Percentiles rank a stretch among this genome's conserved stretches.
Evolutionary conservation across 805 yeast genomes (phyloP).

Genomic region (Peterozyma xylosa): DNA sequence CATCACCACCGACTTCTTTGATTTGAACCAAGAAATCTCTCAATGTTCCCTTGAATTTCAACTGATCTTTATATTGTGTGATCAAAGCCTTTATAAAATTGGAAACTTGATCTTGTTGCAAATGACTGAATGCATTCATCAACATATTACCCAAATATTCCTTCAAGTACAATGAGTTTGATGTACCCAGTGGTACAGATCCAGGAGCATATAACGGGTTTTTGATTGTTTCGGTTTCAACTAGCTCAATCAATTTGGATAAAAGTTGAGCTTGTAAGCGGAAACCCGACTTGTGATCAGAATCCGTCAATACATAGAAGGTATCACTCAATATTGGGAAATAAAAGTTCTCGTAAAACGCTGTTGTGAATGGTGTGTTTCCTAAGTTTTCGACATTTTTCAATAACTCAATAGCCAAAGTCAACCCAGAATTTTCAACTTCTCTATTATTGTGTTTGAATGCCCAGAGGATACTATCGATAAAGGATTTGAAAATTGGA

Average conservation of each 20-base stretch:
- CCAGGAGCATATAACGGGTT: slow-evolving; percentile 76
- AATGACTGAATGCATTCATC: slow-evolving; percentile 85
- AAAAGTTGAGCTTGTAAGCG: slow-evolving; percentile 78
- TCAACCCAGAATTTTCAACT: slow-evolving; percentile 87
- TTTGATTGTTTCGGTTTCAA: slow-evolving; percentile 65
- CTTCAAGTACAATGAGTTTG: slow-evolving; percentile 71
- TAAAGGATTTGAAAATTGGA: slow-evolving; percentile 81
- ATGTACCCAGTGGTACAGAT: slow-evolving; percentile 78
- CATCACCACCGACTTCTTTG: slow-evolving; percentile 91
- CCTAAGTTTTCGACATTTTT: slow-evolving; percentile 79
- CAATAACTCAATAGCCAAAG: slow-evolving; percentile 74
- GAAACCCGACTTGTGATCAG: slow-evolving; percentile 97
- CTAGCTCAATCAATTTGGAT: slow-evolving; percentile 75
- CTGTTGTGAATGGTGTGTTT: slow-evolving; percentile 64
- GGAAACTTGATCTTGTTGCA: slow-evolving; percentile 74
- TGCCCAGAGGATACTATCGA: slow-evolving; percentile 97
- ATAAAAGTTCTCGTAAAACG: slow-evolving; percentile 82
- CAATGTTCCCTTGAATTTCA: slow-evolving; percentile 72
- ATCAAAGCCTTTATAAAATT: slow-evolving; percentile 76
- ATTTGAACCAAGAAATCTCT: slow-evolving; percentile 96
- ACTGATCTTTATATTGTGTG: slow-evolving; percentile 62
- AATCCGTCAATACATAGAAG: slow-evolving; percentile 87
- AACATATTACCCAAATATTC: slow-evolving; percentile 79
- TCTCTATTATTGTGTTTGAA: slow-evolving; percentile 96
- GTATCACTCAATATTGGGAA: slow-evolving; percentile 88